These are phyloP conservation scores for Ceratobasidium sp. DNA, from an alignment of 1,284 basidiomycete genomes.

Conservation along the genomic window DNA sequence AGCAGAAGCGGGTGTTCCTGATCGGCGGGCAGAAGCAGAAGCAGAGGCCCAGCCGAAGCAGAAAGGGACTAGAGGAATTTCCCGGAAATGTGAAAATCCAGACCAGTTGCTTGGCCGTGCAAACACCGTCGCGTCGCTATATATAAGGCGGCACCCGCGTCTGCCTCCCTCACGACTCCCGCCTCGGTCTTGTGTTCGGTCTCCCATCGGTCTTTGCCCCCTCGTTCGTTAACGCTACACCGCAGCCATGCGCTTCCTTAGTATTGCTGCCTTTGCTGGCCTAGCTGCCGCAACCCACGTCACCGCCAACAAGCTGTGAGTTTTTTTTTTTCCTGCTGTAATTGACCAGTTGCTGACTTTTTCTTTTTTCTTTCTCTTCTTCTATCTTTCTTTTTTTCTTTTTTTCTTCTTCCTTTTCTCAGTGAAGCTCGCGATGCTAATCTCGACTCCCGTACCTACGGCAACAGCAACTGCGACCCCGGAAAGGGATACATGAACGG, in stretches of 20 bases:
- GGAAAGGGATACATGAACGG: background rate
- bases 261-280: background rate
- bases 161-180: slow-evolving; percentile 23
- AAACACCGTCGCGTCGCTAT: background rate
- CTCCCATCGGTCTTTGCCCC: slow-evolving; percentile 17
- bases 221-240: slow-evolving; percentile 13
- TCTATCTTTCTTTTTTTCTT: no score
- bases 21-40: slow-evolving; percentile 1
- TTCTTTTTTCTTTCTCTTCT: no score
- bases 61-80: background rate
- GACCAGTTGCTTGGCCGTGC: no score
- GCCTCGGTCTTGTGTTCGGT: slow-evolving; percentile 33
- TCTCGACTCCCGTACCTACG: background rate
- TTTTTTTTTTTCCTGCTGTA: no score
- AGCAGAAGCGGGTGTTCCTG: slow-evolving; percentile 35
- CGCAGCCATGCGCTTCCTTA: slow-evolving; percentile 21
- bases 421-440: slow-evolving; percentile 25
- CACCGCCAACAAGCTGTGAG: background rate
- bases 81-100: no score
- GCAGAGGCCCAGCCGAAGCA: background rate
- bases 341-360: no score
- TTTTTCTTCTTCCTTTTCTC: background rate
- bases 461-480: no score
- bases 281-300: slow-evolving; percentile 12
- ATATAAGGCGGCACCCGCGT: no score